Evolutionary conservation across 352 stramenopile species (phyloP).

Genomic region (Globisporangium okanoganense): DNA sequence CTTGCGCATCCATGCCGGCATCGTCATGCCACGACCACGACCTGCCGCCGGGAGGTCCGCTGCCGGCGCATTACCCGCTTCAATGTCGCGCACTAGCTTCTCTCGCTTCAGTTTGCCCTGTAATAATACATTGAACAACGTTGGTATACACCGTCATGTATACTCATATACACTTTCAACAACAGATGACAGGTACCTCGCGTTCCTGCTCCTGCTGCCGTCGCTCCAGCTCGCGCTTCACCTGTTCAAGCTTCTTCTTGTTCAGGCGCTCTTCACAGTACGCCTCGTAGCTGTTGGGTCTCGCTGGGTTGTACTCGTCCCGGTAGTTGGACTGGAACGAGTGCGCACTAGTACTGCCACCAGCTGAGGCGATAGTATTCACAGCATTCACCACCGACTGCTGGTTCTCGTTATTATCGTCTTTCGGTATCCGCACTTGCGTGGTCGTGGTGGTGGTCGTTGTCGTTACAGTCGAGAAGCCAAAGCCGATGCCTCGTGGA

Average conservation of each 20-base stretch:
- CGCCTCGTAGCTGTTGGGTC: constrained; percentile 87
- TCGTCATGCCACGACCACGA: constrained; percentile 84
- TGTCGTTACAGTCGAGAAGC: constrained; percentile 27
- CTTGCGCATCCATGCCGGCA: constrained; percentile 92
- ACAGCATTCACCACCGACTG: constrained; percentile 5
- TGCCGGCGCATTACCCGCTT: constrained; percentile 51
- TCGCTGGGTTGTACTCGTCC: constrained; percentile 85
- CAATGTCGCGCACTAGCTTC: constrained; percentile 65
- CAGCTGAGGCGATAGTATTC: background rate
- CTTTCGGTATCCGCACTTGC: constrained; percentile 31
- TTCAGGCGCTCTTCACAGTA: constrained; percentile 80
- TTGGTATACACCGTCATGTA: background rate
- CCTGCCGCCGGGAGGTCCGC: constrained; percentile 51
- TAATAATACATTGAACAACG: background rate
- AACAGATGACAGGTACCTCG: constrained; percentile 31
- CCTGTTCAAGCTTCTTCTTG: constrained; percentile 74
- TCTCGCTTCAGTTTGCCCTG: constrained; percentile 68
- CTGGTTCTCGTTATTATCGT: constrained; percentile 13
- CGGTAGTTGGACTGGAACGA: constrained; percentile 76
- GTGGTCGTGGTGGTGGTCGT: constrained; percentile 10
- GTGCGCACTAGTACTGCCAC: constrained; percentile 19
- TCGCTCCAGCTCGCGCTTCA: constrained; percentile 76
- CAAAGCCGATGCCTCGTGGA: constrained; percentile 20
- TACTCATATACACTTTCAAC: background rate
- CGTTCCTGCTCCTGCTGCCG: constrained; percentile 71